Percentiles rank a stretch among this genome's conserved stretches.
These are phyloP conservation scores for Dicorynia guianensis DNA, from an alignment of 306 rosid species.

Conservation along the genomic window DNA sequence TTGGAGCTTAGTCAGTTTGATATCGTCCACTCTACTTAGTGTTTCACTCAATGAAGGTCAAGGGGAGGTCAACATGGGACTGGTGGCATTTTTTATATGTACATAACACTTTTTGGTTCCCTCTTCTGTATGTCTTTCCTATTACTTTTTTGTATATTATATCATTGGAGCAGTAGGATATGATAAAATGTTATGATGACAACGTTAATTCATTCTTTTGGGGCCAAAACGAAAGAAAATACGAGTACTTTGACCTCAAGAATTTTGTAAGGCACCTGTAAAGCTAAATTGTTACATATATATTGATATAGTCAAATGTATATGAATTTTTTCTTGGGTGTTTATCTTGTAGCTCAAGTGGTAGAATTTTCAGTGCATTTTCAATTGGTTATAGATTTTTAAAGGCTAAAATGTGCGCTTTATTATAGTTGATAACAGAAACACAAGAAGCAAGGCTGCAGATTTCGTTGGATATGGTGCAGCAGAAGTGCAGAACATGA, in stretches of 20 bases:
- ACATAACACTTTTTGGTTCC: constrained; percentile 37
- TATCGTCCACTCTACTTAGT: constrained; percentile 7
- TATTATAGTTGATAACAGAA: constrained; percentile 1
- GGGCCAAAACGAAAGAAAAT: constrained; percentile 31
- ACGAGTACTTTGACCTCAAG: no score
- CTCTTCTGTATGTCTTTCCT: not conserved
- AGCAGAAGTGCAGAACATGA: constrained; percentile 37
- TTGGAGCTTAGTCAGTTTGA: no score
- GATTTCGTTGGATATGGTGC: not conserved
- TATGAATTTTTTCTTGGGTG: constrained; percentile 5
- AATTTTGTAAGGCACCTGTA: constrained; percentile 42
- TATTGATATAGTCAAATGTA: constrained; percentile 25
- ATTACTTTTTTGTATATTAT: constrained; percentile 28
- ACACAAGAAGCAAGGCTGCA: constrained; percentile 2
- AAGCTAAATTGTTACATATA: constrained; percentile 28
- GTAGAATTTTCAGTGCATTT: not conserved
- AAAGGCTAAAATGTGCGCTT: not conserved
- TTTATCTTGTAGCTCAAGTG: not conserved
- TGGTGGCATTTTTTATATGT: constrained; percentile 38
- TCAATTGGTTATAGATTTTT: no score
- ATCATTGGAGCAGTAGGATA: constrained; percentile 40
- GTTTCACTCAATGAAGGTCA: constrained; percentile 24
- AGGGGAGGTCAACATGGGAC: constrained; percentile 36
- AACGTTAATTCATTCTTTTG: constrained; percentile 45
- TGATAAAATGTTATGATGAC: constrained; percentile 41